phyloP scores from a whole-genome alignment of 345 rosid species.

The Linum tenue region DNA sequence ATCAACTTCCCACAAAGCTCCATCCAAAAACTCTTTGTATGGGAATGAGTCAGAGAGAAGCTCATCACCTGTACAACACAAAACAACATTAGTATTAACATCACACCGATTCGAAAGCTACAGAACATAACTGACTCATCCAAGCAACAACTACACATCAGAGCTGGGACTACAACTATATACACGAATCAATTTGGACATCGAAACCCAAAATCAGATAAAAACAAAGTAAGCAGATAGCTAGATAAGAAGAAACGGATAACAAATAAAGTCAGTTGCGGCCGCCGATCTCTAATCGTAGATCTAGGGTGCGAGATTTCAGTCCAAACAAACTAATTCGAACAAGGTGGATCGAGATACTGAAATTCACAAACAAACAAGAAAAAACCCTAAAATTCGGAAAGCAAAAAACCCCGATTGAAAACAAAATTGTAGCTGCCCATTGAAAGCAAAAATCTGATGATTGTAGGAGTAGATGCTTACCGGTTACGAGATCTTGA shows the following conservation, averaged over 20 bases:
- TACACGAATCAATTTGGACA: not conserved
- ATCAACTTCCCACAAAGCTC: conserved; percentile 79
- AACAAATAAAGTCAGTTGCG: too few species aligned
- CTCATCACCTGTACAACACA: conserved; percentile 41
- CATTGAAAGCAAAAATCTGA: not conserved
- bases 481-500: conserved; percentile 72
- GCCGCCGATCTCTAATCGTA: not conserved
- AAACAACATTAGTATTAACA: not conserved
- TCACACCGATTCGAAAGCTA: not conserved
- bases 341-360: not conserved
- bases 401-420: not conserved
- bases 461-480: not conserved
- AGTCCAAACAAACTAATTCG: not conserved
- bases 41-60: conserved; percentile 93
- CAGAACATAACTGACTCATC: not conserved
- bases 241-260: not conserved
- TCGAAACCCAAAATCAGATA: not conserved
- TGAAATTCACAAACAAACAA: too few species aligned
- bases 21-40: conserved; percentile 72
- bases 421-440: conserved; percentile 4
- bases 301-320: not conserved
- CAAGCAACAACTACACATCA: not conserved
- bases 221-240: not conserved
- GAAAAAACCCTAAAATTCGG: not conserved
- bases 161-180: not conserved